Conservation (phyloP, 2,329 filamentous ascomycete genomes). For the Xylariaceae sp. region DNA sequence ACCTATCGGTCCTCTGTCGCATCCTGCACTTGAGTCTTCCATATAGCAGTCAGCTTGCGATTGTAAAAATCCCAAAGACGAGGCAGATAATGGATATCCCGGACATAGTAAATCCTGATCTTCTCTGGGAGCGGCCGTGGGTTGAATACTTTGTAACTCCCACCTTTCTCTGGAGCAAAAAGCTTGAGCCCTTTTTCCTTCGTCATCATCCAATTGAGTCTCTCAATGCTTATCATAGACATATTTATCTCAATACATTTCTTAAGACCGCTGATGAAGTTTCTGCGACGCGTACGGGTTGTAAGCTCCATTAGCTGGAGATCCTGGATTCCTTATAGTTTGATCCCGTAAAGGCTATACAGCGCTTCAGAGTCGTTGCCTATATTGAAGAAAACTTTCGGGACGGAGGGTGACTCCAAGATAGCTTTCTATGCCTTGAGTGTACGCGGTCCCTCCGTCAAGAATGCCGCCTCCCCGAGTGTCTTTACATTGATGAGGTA, state of each 20-base stretch:
- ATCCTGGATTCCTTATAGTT: conserved; percentile 53
- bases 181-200: conserved; percentile 48
- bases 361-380: conserved; percentile 64
- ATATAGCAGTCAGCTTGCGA: conserved; percentile 24
- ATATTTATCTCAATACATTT: conserved; percentile 42
- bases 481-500: conserved; percentile 54
- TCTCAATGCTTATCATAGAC: background rate
- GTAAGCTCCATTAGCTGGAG: conserved; percentile 63
- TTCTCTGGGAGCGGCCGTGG: conserved; percentile 48
- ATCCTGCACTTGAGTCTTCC: conserved; percentile 33
- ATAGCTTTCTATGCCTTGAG: conserved; percentile 46
- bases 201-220: conserved; percentile 35
- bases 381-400: conserved; percentile 64
- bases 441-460: conserved; percentile 5
- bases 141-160: conserved; percentile 54
- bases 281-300: conserved; percentile 20
- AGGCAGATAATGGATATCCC: conserved; percentile 52
- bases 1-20: conserved; percentile 38
- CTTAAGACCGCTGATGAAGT: conserved; percentile 32
- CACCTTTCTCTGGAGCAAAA: conserved; percentile 50
- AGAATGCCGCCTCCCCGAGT: conserved; percentile 48
- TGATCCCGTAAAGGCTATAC: conserved; percentile 51
- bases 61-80: conserved; percentile 41
- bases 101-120: conserved; percentile 52
- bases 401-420: conserved; percentile 49